Evolutionary conservation across 2,329 filamentous ascomycete genomes (phyloP), one percentile per base, ranked within the genome.

Genomic region (Colletotrichum costaricense): DNA sequence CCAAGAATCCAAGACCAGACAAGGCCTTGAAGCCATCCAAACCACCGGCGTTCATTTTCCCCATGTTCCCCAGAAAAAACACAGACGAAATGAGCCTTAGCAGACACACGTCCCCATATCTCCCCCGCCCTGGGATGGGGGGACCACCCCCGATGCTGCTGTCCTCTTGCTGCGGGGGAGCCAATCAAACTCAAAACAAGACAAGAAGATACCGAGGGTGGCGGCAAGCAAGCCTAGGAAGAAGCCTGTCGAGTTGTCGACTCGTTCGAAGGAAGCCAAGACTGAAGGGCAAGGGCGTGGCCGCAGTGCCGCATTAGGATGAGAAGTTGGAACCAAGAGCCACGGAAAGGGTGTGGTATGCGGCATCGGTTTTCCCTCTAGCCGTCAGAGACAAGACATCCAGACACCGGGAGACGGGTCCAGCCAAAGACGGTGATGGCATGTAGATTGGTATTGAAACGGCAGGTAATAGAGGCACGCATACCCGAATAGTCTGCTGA

Each of bases 141-240:
- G 46, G 38, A 42, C 66, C 70, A 64, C 55, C 55, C 24, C 57
- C 55, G 46, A 66, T 70, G 70, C 60, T 72, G 60, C 60, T 46
- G 30, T 58, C 22, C 52, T 52, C 19, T 52, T 56, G 33, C 60
- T 73, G 70, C 67, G 70, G 70, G 70, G 70, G 67, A 35, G 26
- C 67, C 67, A 73, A 70, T 73, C 67, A 73, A 66, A 65, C 55
- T 30, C 55, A 38, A 62, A 73, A 65, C 26, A 70, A 38, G 60
- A 65, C 59, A 49, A 49, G 67, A 62, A 56, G 67, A 73, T 73
- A 62, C 70, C 70, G 67, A 73, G 70, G 70, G 70, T 73, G 70
- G 70, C 70, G 70, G 70, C 35, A 19, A 49, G 30, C 26, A 52
- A 46, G 33, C 55, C 46, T 16, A 52, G 22, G 49, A 70, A 52